Evolutionary conservation across 768 basidiomycete species (phyloP), one percentile per base, ranked within the genome.

Genomic region (Kwoniella pini): DNA sequence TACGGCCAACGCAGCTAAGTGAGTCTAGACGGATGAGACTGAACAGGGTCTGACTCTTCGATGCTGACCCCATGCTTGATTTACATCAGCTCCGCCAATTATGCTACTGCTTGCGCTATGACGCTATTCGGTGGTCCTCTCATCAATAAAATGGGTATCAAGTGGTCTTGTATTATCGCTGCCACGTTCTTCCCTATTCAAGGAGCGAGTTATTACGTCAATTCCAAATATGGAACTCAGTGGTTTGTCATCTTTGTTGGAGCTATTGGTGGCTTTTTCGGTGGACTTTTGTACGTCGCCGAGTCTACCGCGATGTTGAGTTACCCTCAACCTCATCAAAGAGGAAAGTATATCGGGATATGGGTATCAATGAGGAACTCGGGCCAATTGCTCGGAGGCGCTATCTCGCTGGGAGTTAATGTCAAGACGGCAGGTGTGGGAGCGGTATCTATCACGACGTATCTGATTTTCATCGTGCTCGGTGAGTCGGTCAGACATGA

Each of bases 41-140:
- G n/a, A n/a, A n/a, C n/a, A n/a, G n/a, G n/a, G n/a, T n/a, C n/a
- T n/a, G n/a, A 15, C 33, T 36, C 7, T 15, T 36, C 33, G 7
- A 36, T 36, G 33, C 33, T 36, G 33, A 36, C 7, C n/a, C n/a
- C n/a, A 36, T 7, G 33, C 33, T 36, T 36, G 33, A 36, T 36
- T 15, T 7, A 7, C 7, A 36, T 7, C 15, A 36, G 33, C 12
- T 36, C 58, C 0, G 24, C 56, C 45, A 57, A 55, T 17, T 68
- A 71, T 46, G 33, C 63, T 7, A 21, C 57, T n/a, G 39, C 49
- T 6, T 62, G 57, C n/a, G 33, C 45, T 21, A 57, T 71, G 40
- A 51, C 64, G 31, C 19, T 71, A 12, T 59, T 68, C 33, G 69
- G 69, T 36, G 69, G 69, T 36, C 69, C 69, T n/a, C 30, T 71